phyloP scores from a whole-genome alignment of 1,284 basidiomycete genomes.

The Irpex rosettiformis region DNA sequence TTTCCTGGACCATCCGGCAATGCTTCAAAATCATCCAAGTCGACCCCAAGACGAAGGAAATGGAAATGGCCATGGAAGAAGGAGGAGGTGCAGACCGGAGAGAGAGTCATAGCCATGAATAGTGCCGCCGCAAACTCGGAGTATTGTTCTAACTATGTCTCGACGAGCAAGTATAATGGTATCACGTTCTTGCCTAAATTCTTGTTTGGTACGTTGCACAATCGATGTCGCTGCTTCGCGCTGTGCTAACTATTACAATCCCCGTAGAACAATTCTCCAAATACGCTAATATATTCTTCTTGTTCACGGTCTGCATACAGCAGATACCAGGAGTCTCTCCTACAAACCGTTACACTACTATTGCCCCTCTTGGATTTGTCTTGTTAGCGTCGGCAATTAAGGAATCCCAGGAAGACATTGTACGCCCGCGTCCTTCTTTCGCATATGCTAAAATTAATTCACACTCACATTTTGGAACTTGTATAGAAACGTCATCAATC shows the following conservation, averaged over 20 bases:
- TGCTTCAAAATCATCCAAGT: slow-evolving; percentile 8
- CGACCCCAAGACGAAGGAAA: slow-evolving; percentile 22
- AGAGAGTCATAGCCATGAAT: slow-evolving; percentile 77
- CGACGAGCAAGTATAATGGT: slow-evolving; percentile 94
- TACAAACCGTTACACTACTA: slow-evolving; percentile 94
- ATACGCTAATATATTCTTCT: slow-evolving; percentile 92
- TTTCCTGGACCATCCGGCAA: slow-evolving; percentile 31
- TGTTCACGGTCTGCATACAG: slow-evolving; percentile 97
- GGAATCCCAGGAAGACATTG: slow-evolving; percentile 92
- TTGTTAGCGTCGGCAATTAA: slow-evolving; percentile 96
- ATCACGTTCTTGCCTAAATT: slow-evolving; percentile 93
- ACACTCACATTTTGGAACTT: background rate
- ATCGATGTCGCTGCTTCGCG: background rate
- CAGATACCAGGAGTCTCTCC: slow-evolving; percentile 98
- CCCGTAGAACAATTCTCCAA: slow-evolving; percentile 99
- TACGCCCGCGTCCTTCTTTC: slow-evolving; percentile 35
- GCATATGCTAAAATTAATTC: background rate
- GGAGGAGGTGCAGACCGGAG: slow-evolving; percentile 59
- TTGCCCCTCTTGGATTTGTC: slow-evolving; percentile 87
- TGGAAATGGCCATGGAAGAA: slow-evolving; percentile 83
- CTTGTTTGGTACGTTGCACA: slow-evolving; percentile 59
- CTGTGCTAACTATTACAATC: background rate
- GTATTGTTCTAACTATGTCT: slow-evolving; percentile 83
- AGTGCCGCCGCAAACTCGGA: slow-evolving; percentile 58
- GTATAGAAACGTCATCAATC: slow-evolving; percentile 93